Conservation (phyloP, 1,139 yeast species). For the Candida sanyaensis region DNA sequence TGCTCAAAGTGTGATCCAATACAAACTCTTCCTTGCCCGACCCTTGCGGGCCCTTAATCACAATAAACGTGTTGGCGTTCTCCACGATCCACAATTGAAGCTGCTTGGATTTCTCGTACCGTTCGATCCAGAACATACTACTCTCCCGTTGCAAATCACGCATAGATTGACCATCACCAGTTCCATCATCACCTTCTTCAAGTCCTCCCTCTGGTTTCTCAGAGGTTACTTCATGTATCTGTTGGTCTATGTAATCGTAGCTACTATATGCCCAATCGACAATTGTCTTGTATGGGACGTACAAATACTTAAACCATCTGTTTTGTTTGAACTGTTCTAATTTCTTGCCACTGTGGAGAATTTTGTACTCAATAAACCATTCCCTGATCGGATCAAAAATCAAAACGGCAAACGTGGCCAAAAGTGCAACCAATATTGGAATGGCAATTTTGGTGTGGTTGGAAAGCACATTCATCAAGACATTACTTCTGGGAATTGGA, state of each 20-base stretch:
- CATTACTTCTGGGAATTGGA: slow-evolving; percentile 52
- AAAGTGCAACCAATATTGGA: slow-evolving; percentile 48
- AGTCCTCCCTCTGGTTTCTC: slow-evolving; percentile 14
- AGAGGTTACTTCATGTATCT: slow-evolving; percentile 19
- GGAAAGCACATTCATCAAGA: slow-evolving; percentile 56
- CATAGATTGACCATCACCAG: slow-evolving; percentile 9
- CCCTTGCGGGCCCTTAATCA: slow-evolving; percentile 92
- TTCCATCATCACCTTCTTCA: neutral
- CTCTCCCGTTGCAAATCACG: slow-evolving; percentile 17
- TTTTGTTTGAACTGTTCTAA: slow-evolving; percentile 34
- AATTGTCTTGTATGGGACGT: slow-evolving; percentile 27
- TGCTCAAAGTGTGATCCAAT: slow-evolving; percentile 62
- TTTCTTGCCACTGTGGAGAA: slow-evolving; percentile 46
- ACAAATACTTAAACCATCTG: slow-evolving; percentile 27
- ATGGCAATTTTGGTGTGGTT: slow-evolving; percentile 82
- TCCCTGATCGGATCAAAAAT: slow-evolving; percentile 92
- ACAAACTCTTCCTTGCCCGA: slow-evolving; percentile 88
- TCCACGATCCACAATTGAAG: slow-evolving; percentile 80
- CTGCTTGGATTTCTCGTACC: slow-evolving; percentile 67
- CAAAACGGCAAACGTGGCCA: slow-evolving; percentile 78
- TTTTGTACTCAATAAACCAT: slow-evolving; percentile 73
- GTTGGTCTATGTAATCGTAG: slow-evolving; percentile 30
- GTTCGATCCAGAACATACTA: slow-evolving; percentile 67
- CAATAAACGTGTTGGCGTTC: slow-evolving; percentile 78
- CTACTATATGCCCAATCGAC: slow-evolving; percentile 27